Base-by-base conservation (phyloP, 768 basidiomycete genomes). In the Guyanaporus albipodus region DNA sequence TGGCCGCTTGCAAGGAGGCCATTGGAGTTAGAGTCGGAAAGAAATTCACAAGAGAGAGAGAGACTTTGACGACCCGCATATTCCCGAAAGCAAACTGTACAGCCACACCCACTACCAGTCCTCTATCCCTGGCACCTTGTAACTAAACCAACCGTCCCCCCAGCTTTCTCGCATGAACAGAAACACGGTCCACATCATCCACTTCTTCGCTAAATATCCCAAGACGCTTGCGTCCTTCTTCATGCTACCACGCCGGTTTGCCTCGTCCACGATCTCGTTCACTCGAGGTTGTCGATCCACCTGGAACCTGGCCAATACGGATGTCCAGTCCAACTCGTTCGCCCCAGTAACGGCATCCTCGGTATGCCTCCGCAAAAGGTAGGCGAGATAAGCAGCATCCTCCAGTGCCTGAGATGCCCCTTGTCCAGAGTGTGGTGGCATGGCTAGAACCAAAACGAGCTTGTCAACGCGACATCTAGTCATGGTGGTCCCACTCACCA, bases 1-100 rank as follows among this genome's bases (percentile, higher is more conserved):
- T 88, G 59, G 80, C 74, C 73, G 77, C 82, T 64, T 83, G 77
- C 66, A 85, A 73, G 57, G 82, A 71, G 64, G 83, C 80, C 82
- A 87, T 87, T 26, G 6, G 27, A 28, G n/a, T n/a, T n/a, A n/a
- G 27, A 28, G 7, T 6, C 11, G 31, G 35, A 44, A 34, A 34
- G 10, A 26, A 21, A 29, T 32, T 8, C 18, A 15, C 29, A 14
- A 34, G 7, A 18, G 23, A 26, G 29, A 31, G 12, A 10, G 12
- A 29, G 21, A 37, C 21, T 34, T 34, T 27, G 15, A 33, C 32
- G 23, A 47, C 55, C 63, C 60, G 61, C 49, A 37, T 58, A 47
- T 49, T 66, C 66, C 77, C 76, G 76, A 70, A 17, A 69, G 69
- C 67, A 63, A 65, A 63, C 68, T 67, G 59, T 46, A 59, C 56